A percentile compares a stretch with the other conserved stretches of the same genome.
Conservation (phyloP, 495 filamentous ascomycete species). For the Articulospora tetracladia region DNA sequence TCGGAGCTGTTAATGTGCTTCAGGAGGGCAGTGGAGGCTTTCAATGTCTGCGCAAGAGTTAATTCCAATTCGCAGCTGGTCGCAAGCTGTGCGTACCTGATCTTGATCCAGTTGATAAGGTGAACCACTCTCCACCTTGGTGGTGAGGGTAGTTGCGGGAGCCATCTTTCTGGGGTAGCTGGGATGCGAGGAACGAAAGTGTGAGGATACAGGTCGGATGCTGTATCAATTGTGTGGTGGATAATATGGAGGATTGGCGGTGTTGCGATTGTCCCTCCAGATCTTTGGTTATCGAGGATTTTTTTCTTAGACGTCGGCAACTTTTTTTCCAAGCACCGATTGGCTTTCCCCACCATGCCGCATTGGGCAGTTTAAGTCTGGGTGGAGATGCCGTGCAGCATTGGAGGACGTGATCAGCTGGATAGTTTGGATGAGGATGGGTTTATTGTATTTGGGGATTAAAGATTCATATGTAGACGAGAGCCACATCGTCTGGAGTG, state of each 20-base stretch:
- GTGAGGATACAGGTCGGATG: not conserved
- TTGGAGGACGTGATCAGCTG: too few relatives aligned
- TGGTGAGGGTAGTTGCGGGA: constrained; percentile 44
- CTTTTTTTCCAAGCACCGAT: not conserved
- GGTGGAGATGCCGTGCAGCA: too few relatives aligned
- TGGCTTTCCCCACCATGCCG: not conserved
- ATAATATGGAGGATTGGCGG: not conserved
- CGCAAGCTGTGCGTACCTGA: constrained; percentile 30
- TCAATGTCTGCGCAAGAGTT: constrained; percentile 32
- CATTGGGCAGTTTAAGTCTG: too few relatives aligned
- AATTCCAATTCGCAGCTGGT: not conserved
- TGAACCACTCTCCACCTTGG: constrained; percentile 37
- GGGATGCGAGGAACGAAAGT: not conserved
- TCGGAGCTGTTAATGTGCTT: constrained; percentile 72
- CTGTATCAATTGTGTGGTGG: not conserved
- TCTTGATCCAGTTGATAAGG: constrained; percentile 35
- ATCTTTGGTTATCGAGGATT: constrained; percentile 6
- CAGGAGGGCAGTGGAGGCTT: constrained; percentile 78
- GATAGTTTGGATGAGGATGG: too few relatives aligned
- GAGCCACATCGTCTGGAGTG: too few relatives aligned
- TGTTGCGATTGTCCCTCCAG: constrained; percentile 11
- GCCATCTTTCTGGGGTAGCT: constrained; percentile 22
- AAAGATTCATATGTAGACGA: too few relatives aligned
- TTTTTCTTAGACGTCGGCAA: constrained; percentile 8
- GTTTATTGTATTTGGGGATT: too few relatives aligned